Evolutionary conservation across 2,329 filamentous ascomycete species (phyloP).

Genomic region (Cylindrodendrum hubeiense): DNA sequence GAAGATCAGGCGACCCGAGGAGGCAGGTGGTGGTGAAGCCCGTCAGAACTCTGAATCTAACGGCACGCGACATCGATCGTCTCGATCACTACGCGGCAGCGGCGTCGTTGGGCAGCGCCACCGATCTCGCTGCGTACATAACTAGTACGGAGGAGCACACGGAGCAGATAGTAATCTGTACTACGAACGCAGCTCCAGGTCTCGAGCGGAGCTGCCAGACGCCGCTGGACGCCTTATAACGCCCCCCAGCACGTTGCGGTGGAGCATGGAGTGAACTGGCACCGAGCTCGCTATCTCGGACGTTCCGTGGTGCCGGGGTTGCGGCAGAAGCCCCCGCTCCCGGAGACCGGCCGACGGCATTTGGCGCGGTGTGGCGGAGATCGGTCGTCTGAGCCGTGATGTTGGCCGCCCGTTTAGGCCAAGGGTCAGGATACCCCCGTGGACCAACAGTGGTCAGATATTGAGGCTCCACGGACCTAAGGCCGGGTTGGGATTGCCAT

Average conservation of each 20-base stretch:
- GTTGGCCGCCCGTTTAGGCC: not conserved
- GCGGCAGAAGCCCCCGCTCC: not conserved
- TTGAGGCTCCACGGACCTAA: not conserved
- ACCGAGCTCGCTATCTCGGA: not conserved
- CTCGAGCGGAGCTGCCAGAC: not conserved
- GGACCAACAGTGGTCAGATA: not conserved
- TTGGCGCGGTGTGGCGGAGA: not conserved
- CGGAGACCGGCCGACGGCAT: not conserved
- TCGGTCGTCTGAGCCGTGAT: not conserved
- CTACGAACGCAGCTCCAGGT: too few relatives aligned
- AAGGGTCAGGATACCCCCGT: not conserved
- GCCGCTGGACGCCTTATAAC: not conserved
- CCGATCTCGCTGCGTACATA: too few relatives aligned
- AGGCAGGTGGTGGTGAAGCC: too few relatives aligned
- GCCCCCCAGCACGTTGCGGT: not conserved
- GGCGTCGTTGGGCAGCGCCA: too few relatives aligned
- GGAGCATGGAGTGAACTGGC: not conserved
- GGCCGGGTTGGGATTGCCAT: not conserved
- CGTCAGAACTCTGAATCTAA: too few relatives aligned
- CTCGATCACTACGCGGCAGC: too few relatives aligned
- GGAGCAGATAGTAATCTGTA: too few relatives aligned
- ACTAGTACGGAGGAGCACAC: too few relatives aligned
- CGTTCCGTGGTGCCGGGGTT: not conserved
- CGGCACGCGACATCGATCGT: too few relatives aligned
- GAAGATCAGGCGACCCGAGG: not conserved